These are phyloP conservation scores for Serpula lacrymans DNA, from an alignment of 768 basidiomycete species.

Conservation along the genomic window DNA sequence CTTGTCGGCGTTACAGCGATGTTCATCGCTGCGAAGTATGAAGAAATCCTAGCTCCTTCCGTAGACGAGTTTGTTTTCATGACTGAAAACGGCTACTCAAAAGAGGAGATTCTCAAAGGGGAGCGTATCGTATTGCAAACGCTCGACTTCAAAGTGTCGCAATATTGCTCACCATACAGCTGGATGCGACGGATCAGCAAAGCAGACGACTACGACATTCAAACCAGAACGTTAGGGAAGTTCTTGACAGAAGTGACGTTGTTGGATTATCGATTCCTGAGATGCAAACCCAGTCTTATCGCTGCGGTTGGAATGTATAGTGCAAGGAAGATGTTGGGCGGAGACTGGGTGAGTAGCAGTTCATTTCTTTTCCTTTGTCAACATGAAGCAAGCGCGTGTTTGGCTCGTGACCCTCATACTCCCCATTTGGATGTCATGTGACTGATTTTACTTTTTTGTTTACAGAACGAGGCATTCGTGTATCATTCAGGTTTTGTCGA, in stretches of 20 bases:
- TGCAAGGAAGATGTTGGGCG: constrained; percentile 89
- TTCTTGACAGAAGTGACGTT: constrained; percentile 96
- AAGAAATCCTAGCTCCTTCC: constrained; percentile 95
- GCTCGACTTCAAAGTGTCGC: constrained; percentile 91
- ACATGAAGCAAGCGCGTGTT: constrained; percentile 8
- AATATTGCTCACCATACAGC: constrained; percentile 98
- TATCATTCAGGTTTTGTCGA: constrained; percentile 92
- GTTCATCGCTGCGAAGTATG: constrained; percentile 99
- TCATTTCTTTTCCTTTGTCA: constrained; percentile 10
- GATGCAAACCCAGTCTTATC: constrained; percentile 89
- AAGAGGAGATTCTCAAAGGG: constrained; percentile 97
- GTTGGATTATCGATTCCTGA: constrained; percentile 87
- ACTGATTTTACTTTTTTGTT: constrained; percentile 23
- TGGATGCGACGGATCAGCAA: constrained; percentile 99
- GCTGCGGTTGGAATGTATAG: constrained; percentile 98
- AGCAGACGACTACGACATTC: constrained; percentile 97
- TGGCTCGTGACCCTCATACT: constrained; percentile 5
- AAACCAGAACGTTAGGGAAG: constrained; percentile 95
- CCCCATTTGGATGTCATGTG: constrained; percentile 30
- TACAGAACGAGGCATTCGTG: constrained; percentile 84
- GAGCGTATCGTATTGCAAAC: constrained; percentile 95
- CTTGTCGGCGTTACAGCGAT: constrained; percentile 98
- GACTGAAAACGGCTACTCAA: constrained; percentile 92
- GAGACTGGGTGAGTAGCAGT: constrained; percentile 82
- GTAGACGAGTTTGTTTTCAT: constrained; percentile 99